Evolutionary conservation across 768 basidiomycete genomes (phyloP).

Genomic region (Astraeus odoratus): DNA sequence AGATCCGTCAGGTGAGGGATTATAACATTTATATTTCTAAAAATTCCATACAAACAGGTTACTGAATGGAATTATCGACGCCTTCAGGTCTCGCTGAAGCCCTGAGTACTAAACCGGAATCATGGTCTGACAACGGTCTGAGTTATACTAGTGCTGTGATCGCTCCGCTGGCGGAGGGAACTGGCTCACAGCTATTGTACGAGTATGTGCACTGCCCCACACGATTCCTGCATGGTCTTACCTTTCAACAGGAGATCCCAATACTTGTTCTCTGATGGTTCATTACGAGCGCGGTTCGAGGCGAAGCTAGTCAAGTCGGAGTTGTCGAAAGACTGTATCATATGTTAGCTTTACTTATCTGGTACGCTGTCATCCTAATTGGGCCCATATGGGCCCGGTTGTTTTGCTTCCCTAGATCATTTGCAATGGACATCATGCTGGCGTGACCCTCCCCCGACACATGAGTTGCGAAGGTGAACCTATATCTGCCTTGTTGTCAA

Average conservation of each 20-base stretch:
- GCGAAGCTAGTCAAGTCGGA: conserved; percentile 33
- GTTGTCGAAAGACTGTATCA: conserved; percentile 31
- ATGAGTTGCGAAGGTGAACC: no score
- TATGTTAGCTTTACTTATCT: conserved; percentile 25
- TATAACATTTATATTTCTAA: no score
- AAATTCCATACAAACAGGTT: no score
- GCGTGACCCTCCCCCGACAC: no score
- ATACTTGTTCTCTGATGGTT: conserved; percentile 39
- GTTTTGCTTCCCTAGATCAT: no score
- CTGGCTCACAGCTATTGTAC: conserved; percentile 41
- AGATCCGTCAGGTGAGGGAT: background rate
- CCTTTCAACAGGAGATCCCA: conserved; percentile 31
- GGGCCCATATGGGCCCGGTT: background rate
- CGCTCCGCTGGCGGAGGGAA: conserved; percentile 32
- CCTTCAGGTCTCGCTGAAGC: background rate
- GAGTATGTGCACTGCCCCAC: conserved; percentile 32
- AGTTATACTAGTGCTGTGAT: conserved; percentile 22
- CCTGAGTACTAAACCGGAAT: conserved; percentile 1
- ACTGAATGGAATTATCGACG: background rate
- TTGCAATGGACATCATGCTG: no score
- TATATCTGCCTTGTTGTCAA: no score
- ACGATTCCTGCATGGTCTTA: background rate
- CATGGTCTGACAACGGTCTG: conserved; percentile 7
- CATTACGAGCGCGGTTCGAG: conserved; percentile 38
- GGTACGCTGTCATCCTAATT: background rate